These are phyloP conservation scores for Calonectria pseudoreteaudii DNA, from an alignment of 2,329 filamentous ascomycete species.

Conservation along the genomic window DNA sequence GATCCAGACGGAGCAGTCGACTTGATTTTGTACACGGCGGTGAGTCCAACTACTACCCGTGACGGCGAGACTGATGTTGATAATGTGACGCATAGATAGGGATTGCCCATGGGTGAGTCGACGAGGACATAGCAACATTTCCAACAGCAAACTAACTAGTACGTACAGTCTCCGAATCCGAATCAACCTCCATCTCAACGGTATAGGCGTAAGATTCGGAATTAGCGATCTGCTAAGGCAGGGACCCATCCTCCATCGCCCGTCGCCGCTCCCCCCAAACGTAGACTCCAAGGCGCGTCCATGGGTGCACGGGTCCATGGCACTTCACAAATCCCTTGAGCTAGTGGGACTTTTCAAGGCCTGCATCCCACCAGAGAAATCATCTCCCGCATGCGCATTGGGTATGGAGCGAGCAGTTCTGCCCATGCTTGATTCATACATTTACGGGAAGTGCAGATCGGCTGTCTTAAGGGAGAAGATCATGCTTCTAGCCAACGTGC, in stretches of 20 bases:
- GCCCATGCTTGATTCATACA: slow-evolving; percentile 26
- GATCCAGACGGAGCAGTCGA: slow-evolving; percentile 33
- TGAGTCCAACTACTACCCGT: slow-evolving; percentile 20
- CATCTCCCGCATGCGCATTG: slow-evolving; percentile 39
- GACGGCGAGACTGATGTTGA: slow-evolving; percentile 17
- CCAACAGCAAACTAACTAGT: background rate
- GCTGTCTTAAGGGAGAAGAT: slow-evolving; percentile 22
- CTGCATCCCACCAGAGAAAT: slow-evolving; percentile 29
- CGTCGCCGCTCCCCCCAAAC: background rate
- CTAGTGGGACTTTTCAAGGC: slow-evolving; percentile 33
- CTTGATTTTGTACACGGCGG: slow-evolving; percentile 40
- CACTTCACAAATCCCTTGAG: slow-evolving; percentile 31
- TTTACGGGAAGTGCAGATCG: background rate
- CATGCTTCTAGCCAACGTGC: slow-evolving; percentile 23
- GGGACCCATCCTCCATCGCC: slow-evolving; percentile 9
- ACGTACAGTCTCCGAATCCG: slow-evolving; percentile 35
- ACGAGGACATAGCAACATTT: background rate
- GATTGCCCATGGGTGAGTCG: slow-evolving; percentile 37
- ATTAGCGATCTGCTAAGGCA: slow-evolving; percentile 4
- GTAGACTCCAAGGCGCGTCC: background rate
- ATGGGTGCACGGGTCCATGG: slow-evolving; percentile 19
- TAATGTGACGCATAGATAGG: slow-evolving; percentile 22
- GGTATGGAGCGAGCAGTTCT: slow-evolving; percentile 27
- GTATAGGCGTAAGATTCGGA: slow-evolving; percentile 7
- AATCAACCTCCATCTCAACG: slow-evolving; percentile 30